These are phyloP conservation scores for Prunus mira DNA, from an alignment of 306 rosid genomes.

Conservation along the genomic window DNA sequence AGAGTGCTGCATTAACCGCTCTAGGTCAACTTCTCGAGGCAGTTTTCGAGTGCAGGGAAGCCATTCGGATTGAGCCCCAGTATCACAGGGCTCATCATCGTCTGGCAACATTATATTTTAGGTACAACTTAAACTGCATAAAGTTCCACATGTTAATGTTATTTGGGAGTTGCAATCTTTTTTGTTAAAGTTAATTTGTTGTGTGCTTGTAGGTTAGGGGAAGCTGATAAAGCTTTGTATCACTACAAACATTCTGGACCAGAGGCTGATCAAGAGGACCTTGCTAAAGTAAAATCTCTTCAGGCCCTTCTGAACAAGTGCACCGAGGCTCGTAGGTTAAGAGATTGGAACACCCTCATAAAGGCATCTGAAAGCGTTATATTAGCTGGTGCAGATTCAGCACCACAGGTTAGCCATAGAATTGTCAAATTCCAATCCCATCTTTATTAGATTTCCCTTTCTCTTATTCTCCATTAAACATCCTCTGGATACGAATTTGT, in stretches of 20 bases:
- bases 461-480: not conserved
- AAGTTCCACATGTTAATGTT: not conserved
- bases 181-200: not conserved
- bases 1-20: slow-evolving; percentile 81
- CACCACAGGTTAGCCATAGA: slow-evolving; percentile 58
- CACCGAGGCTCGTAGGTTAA: slow-evolving; percentile 63
- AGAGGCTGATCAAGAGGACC: slow-evolving; percentile 76
- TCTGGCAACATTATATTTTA: slow-evolving; percentile 66
- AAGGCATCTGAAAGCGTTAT: slow-evolving; percentile 42
- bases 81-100: slow-evolving; percentile 90
- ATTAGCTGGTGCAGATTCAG: slow-evolving; percentile 72
- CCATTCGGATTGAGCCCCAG: slow-evolving; percentile 74
- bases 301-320: slow-evolving; percentile 62
- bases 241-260: slow-evolving; percentile 79
- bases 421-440: not conserved
- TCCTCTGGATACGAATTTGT: not conserved
- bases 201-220: slow-evolving; percentile 60
- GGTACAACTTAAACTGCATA: slow-evolving; percentile 36
- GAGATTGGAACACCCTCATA: slow-evolving; percentile 79
- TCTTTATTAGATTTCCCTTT: not conserved
- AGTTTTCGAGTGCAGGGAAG: slow-evolving; percentile 86
- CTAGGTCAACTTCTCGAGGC: slow-evolving; percentile 83
- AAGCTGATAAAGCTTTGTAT: slow-evolving; percentile 63
- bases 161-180: not conserved
- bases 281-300: slow-evolving; percentile 59